Base-by-base conservation (phyloP, 2,329 filamentous ascomycete genomes). In the Penicillium thymicola region DNA sequence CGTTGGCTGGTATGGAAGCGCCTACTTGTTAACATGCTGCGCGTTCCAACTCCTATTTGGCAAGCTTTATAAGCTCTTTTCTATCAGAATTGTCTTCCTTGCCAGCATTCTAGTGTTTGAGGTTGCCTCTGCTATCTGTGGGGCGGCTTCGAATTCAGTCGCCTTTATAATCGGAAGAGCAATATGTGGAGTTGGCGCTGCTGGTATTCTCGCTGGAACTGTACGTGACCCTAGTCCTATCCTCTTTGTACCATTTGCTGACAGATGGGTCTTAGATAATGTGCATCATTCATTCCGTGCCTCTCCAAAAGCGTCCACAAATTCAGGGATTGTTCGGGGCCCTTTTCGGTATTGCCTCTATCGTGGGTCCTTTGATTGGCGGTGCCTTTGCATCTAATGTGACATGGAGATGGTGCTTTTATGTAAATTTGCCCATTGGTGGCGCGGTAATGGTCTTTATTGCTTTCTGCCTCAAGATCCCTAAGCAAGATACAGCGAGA, bases 1-100 rank as follows among this genome's bases (percentile, higher is more conserved):
- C 58, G 82, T 87, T 57, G 84, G 82, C 52, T 87, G 85, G 84
- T 87, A 86, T 67, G 83, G 81, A 13, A 83, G 82, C 36, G 79
- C 82, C 10, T 69, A 63, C 42, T 51, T 67, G 6, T 51, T 69
- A 1, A 62, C 56, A 51, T 16, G 44, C 13, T 58, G 55, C 49
- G 71, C 75, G 1, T 68, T 78, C 7, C 75, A 78, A 53, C 62
- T 72, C 0, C 38, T 67, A 51, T 76, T 58, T 54, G 75, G 73
- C 16, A 70, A 68, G 28, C 27, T 76, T 43, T 77, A 69, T 62
- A 73, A 62, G 27, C 70, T 69, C 59, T 73, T 70, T 61, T 63
- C 66, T 37, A 65, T 69, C 38, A 77, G 76, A 61, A 64, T 61
- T 36, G 60, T 68, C 2, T 78, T 75, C 43, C 55, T 77, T 2